Conservation (phyloP, 139 green algal species). For the Spirogloea muscicola region DNA sequence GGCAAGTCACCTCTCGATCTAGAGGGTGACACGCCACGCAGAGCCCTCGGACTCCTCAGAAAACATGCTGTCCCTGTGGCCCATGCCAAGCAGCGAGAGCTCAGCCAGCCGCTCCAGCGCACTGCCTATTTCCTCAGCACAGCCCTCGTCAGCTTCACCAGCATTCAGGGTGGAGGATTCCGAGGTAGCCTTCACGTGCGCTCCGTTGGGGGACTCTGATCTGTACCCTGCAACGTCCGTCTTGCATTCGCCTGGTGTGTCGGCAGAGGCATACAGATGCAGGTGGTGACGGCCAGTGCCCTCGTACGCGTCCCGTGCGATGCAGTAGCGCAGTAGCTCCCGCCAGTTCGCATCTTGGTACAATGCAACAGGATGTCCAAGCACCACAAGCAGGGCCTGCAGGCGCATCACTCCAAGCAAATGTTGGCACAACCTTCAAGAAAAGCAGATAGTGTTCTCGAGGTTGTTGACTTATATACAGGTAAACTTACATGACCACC, state of each 20-base stretch:
- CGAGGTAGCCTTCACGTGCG: not conserved
- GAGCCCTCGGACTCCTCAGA: too few species aligned
- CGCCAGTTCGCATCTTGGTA: constrained; percentile 63
- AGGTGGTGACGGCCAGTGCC: constrained; percentile 2
- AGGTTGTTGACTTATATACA: too few species aligned
- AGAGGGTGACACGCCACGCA: too few species aligned
- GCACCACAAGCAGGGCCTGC: constrained; percentile 71
- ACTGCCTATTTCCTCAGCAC: constrained; percentile 17
- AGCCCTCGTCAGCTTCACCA: constrained; percentile 12
- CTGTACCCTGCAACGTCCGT: not conserved
- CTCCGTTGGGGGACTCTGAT: not conserved
- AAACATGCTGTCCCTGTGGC: constrained; percentile 49
- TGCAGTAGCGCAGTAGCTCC: constrained; percentile 66
- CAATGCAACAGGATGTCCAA: constrained; percentile 71
- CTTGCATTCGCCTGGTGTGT: not conserved
- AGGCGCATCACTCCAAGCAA: not conserved
- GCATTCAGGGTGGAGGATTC: not conserved
- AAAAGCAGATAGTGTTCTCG: too few species aligned
- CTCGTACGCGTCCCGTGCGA: constrained; percentile 41
- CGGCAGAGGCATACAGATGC: not conserved
- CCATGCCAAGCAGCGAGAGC: constrained; percentile 63
- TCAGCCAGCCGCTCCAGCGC: constrained; percentile 40
- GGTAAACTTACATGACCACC: too few species aligned
- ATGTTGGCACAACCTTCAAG: too few species aligned
- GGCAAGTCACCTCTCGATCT: too few species aligned